These are phyloP conservation scores for Colletotrichum chrysophilum DNA, from an alignment of 2,329 filamentous ascomycete genomes.

Conservation along the genomic window DNA sequence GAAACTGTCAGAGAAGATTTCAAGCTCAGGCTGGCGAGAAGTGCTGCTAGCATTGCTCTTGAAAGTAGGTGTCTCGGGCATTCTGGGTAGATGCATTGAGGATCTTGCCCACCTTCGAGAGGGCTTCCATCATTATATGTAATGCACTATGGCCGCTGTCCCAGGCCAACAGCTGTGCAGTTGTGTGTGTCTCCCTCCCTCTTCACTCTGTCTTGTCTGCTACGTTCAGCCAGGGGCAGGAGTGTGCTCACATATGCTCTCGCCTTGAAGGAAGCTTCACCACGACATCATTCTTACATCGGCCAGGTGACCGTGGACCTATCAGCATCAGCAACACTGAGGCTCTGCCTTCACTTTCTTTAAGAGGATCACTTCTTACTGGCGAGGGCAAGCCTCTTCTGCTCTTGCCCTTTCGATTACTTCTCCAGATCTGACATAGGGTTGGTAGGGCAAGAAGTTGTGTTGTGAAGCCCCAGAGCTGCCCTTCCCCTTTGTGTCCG, in stretches of 20 bases:
- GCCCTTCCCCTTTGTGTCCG: not conserved
- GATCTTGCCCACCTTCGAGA: not conserved
- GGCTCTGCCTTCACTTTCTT: not conserved
- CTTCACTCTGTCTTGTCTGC: not conserved
- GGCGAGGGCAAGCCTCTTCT: not conserved
- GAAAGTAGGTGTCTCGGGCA: constrained; percentile 16
- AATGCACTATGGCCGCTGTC: not conserved
- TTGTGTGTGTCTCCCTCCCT: not conserved
- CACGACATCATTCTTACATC: not conserved
- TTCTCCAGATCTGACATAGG: not conserved
- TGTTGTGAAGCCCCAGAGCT: not conserved
- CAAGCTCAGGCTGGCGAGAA: constrained; percentile 19
- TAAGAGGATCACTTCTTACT: not conserved
- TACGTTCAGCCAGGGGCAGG: not conserved
- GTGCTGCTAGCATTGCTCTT: constrained; percentile 1
- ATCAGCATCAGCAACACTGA: not conserved
- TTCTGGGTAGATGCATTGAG: constrained; percentile 25
- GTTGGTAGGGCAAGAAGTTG: not conserved
- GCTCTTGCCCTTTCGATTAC: not conserved
- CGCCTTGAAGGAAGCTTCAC: not conserved
- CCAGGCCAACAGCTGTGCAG: not conserved
- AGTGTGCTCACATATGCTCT: not conserved
- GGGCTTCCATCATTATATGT: constrained; percentile 1
- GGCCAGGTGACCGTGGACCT: not conserved
- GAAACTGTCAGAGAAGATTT: constrained; percentile 38